A percentile compares a stretch with the other conserved stretches of the same genome.
Conservation (phyloP, 495 filamentous ascomycete species). For the Talaromyces liani region DNA sequence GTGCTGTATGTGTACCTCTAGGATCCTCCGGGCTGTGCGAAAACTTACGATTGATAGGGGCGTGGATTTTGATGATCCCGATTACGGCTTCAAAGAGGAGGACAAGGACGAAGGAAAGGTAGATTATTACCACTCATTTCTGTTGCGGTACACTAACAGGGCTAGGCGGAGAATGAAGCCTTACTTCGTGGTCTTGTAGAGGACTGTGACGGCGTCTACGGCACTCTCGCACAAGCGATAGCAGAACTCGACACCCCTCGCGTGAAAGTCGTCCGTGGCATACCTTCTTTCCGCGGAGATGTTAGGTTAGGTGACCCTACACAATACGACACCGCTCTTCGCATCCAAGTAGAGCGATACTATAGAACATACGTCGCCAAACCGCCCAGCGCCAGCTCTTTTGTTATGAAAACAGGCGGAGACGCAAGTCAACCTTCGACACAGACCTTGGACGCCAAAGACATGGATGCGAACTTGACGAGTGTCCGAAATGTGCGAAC, state of each 20-base stretch:
- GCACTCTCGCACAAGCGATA: slow-evolving; percentile 79
- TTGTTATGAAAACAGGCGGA: slow-evolving; percentile 48
- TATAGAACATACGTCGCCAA: slow-evolving; percentile 72
- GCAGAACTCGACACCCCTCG: slow-evolving; percentile 67
- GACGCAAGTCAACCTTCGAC: slow-evolving; percentile 43
- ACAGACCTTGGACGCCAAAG: slow-evolving; percentile 28
- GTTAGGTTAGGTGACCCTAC: slow-evolving; percentile 73
- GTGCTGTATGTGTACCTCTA: slow-evolving; percentile 55
- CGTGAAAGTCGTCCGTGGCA: slow-evolving; percentile 63
- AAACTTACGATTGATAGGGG: slow-evolving; percentile 52
- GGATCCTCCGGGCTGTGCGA: background rate
- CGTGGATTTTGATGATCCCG: slow-evolving; percentile 88
- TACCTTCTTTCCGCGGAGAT: slow-evolving; percentile 68
- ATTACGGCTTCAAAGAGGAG: slow-evolving; percentile 91
- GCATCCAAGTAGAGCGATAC: slow-evolving; percentile 85
- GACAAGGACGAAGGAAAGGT: slow-evolving; percentile 68
- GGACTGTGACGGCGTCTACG: slow-evolving; percentile 60
- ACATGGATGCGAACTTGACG: slow-evolving; percentile 38
- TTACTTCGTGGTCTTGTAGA: slow-evolving; percentile 56
- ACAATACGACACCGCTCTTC: slow-evolving; percentile 67
- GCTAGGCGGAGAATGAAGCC: slow-evolving; percentile 58
- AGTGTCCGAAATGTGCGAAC: slow-evolving; percentile 62
- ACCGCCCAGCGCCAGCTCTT: slow-evolving; percentile 66
- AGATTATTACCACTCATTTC: background rate
- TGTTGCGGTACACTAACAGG: slow-evolving; percentile 3